These are phyloP conservation scores for Persicaria maculosa DNA, from an alignment of 148 eudicot genomes.

Conservation along the genomic window DNA sequence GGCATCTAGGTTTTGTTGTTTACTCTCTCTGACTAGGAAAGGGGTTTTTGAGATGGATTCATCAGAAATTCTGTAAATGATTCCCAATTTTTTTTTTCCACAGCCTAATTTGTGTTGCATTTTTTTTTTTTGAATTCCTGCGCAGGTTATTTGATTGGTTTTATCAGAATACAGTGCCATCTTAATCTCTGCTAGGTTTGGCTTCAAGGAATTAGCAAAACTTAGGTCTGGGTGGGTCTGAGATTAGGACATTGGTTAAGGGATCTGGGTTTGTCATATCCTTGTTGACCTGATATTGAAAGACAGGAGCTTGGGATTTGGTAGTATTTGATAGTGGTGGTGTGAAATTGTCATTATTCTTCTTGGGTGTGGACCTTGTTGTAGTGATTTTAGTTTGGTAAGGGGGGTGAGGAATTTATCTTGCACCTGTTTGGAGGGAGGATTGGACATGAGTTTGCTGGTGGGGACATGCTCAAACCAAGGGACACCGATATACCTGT, in stretches of 20 bases:
- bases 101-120: conserved; percentile 10
- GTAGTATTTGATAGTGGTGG: not conserved
- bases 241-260: conserved; percentile 1
- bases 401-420: conserved; percentile 4
- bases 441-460: conserved; percentile 76
- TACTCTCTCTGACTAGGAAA: not conserved
- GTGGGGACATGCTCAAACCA: conserved; percentile 93
- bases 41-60: not conserved
- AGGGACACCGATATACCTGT: conserved; percentile 78
- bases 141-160: conserved; percentile 5
- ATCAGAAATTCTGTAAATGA: conserved; percentile 8
- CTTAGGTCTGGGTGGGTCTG: not conserved
- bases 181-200: not conserved
- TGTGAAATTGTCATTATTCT: conserved; percentile 1
- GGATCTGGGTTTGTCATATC: conserved; percentile 1
- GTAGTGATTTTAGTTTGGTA: not conserved
- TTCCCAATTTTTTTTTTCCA: not conserved
- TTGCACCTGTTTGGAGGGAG: conserved; percentile 13
- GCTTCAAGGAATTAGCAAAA: not conserved
- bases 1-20: not conserved
- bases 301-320: not conserved
- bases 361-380: not conserved
- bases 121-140: not conserved
- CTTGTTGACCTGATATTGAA: not conserved
- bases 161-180: not conserved